Percentiles rank a stretch among this genome's conserved stretches.
phyloP scores from a whole-genome alignment of 805 yeast species.

The Lipomyces japonicus region DNA sequence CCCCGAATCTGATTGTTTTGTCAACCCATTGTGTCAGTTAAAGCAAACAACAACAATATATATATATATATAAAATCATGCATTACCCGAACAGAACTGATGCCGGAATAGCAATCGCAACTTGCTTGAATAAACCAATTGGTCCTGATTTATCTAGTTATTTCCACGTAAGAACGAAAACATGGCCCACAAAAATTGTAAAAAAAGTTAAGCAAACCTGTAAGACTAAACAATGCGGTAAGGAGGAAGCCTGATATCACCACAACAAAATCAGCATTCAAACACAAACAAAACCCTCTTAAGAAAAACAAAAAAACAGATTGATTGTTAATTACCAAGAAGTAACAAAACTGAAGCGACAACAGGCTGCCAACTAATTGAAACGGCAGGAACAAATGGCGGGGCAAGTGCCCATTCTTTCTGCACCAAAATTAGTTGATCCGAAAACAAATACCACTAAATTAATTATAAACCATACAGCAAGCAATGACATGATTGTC shows the following conservation, averaged over 20 bases:
- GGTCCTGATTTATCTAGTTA: constrained; percentile 23
- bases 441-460: too few species aligned
- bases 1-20: constrained; percentile 30
- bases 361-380: constrained; percentile 12
- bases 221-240: constrained; percentile 20
- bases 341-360: constrained; percentile 12
- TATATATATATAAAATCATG: too few species aligned
- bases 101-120: constrained; percentile 18
- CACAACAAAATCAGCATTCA: too few species aligned
- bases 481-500: too few species aligned
- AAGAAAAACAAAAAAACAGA: neutral
- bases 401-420: constrained; percentile 20
- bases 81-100: constrained; percentile 25
- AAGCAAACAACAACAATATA: too few species aligned
- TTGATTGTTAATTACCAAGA: constrained; percentile 4
- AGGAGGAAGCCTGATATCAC: constrained; percentile 16
- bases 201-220: constrained; percentile 10
- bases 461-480: too few species aligned
- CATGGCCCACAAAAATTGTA: too few species aligned
- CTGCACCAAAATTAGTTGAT: too few species aligned
- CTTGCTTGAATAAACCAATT: constrained; percentile 17
- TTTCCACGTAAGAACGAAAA: neutral
- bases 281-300: neutral
- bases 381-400: constrained; percentile 15
- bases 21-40: too few species aligned